Base-by-base conservation (phyloP, 164 flowering plant species). In the Annona squamosa region DNA sequence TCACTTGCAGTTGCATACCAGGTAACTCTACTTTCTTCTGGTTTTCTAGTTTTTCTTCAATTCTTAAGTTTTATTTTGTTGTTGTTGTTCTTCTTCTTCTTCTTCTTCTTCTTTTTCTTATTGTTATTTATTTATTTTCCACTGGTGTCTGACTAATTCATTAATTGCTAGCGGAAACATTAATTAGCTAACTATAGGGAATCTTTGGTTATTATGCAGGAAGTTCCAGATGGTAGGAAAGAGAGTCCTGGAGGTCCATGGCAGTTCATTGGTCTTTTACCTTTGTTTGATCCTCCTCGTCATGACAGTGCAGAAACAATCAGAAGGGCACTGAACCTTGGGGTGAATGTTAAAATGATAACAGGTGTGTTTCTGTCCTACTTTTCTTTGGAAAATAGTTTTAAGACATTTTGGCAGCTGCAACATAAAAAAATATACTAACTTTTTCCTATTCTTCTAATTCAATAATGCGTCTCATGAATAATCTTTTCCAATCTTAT, bases 281-380 rank as follows among this genome's bases (percentile, higher is more conserved):
- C 98, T 64, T 94, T 95, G 48, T 95, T 95, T 81, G 99, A 95
- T 67, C 99, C 98, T 3, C 98, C 99, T 1, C 83, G 99, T 76
- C 98, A 93, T 82, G 99, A 95, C 76, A 95, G 99, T 83, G 99
- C 99, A 18, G 97, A 93, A 73, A 95, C 99, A 13, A 95, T 95
- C 71, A 87, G 98, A 79, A 90, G 97, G 82, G 99, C 99, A 56
- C 76, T 95, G 61, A 86, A 93, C 77, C 98, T 95, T 76, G 99
- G 99, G 41, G 99, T 95, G 2, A 95, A 82, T 84, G 99, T 95
- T 46, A 95, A 95, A 82, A 95, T 95, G 99, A 95, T 95, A 57
- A 95, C 99, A 48, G 99, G 99, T 92, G 17, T 59, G 73, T 72
- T 52, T 77, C 18, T 42, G 44, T 43, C 46, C 16, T 52, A 26